Evolutionary conservation across 176 grass and related monocot species (phyloP).

Genomic region (Alopecurus myosuroides): DNA sequence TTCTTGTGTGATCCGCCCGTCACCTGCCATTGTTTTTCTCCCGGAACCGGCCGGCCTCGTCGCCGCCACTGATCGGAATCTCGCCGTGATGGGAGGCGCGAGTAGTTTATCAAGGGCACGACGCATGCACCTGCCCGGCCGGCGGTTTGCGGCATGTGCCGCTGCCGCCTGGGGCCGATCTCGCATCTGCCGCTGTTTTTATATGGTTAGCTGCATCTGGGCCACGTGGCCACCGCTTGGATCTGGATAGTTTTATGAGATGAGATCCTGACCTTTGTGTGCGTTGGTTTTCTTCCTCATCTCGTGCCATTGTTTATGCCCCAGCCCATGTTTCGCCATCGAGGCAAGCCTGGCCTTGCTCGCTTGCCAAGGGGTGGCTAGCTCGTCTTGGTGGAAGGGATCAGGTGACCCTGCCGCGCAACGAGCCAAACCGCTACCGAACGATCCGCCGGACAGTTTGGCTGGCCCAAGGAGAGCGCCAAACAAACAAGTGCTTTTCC

Average conservation of each 20-base stretch:
- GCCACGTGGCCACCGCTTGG: not conserved
- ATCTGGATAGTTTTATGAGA: not conserved
- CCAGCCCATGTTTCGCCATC: not conserved
- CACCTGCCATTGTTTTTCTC: not conserved
- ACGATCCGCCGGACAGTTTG: not conserved
- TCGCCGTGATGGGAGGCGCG: not conserved
- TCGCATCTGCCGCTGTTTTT: not conserved
- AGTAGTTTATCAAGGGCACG: not conserved
- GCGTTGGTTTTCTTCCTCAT: not conserved
- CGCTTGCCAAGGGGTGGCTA: no score
- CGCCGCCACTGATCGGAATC: not conserved
- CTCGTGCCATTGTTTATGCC: not conserved
- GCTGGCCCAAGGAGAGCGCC: not conserved
- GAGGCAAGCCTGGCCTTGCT: not conserved
- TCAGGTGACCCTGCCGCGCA: not conserved
- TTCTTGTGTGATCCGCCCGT: not conserved
- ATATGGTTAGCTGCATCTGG: not conserved
- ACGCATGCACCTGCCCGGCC: not conserved
- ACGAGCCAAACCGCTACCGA: not conserved
- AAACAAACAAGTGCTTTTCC: not conserved
- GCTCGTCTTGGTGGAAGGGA: not conserved
- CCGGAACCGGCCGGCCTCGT: not conserved
- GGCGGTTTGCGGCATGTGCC: slow-evolving; percentile 13
- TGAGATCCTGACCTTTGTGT: slow-evolving; percentile 2
- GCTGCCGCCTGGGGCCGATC: slow-evolving; percentile 1